Base-by-base conservation (phyloP, 73 alveolate species). In the Paramecium sonneborni region DNA sequence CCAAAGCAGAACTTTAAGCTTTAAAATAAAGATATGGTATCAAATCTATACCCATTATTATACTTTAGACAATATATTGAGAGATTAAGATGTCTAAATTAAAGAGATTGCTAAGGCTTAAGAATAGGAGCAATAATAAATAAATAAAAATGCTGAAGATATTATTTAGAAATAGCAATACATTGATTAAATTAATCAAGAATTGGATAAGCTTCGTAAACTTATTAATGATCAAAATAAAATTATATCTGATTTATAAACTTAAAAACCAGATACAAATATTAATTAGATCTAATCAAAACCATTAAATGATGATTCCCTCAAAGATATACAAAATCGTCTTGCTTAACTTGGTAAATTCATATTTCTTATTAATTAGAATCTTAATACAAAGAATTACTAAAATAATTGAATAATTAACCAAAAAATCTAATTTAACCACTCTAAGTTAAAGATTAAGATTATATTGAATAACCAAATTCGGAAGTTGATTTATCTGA, bases 31-130 rank as follows among this genome's bases (percentile, higher is more conserved):
- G 68, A 74, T 74, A 11, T 74, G 87, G 87, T 74, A 74, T 35
- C 4, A 28, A n/a, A 62, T 62, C 3, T 11, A n/a, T n/a, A n/a
- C n/a, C 12, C 23, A 44, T 44, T 52, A 32, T n/a, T 35, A 23
- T 79, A 4, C 5, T 3, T 1, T 46, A 79, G 90, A 79, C 12
- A 79, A 79, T 20, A 39, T 43, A 10, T 24, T 79, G 55, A 79
- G 74, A 44, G 90, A 79, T 79, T 79, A 79, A 44, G 90, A 79
- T 79, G 72, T 30, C 35, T 41, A 79, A 62, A 79, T 79, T 41
- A 43, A 39, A 12, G 90, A 79, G 52, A 21, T 79, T 8, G 44
- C 44, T 18, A 43, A 43, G 18, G 23, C 32, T 20, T 10, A 24
- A 24, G 90, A 79, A 30, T 14, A 79, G 41, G 46, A 79, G 52